Conservation (phyloP, 208 protist species). For the Wallacemonas sp. region DNA sequence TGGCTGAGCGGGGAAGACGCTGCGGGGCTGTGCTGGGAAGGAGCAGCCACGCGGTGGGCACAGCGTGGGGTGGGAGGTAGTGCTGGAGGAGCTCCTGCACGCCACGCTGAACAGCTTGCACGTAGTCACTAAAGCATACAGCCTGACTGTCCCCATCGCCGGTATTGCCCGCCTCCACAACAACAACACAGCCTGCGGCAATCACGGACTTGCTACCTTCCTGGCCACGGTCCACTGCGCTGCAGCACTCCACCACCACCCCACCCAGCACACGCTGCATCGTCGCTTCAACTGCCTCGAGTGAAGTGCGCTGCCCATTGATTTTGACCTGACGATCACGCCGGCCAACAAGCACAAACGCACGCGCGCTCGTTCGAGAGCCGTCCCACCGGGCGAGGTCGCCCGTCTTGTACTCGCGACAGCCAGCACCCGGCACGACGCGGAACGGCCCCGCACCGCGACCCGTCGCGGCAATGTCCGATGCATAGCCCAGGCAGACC, state of each 20-base stretch:
- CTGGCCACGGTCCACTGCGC: neutral
- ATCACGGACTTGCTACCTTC: neutral
- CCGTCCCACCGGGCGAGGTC: conserved; percentile 27
- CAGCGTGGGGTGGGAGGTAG: conserved; percentile 38
- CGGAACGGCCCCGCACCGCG: neutral
- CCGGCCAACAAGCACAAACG: conserved; percentile 33
- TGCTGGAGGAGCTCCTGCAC: conserved; percentile 31
- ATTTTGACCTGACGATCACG: conserved; percentile 58
- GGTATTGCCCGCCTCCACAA: neutral
- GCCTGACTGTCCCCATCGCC: neutral
- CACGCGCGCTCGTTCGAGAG: neutral
- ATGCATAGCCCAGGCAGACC: conserved; percentile 51
- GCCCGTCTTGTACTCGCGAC: conserved; percentile 41
- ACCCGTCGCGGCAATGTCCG: neutral
- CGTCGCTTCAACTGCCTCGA: conserved; percentile 57
- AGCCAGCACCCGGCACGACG: conserved; percentile 15
- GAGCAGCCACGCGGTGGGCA: conserved; percentile 37
- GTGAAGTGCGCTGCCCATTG: conserved; percentile 51
- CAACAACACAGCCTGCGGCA: conserved; percentile 1
- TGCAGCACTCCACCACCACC: conserved; percentile 35
- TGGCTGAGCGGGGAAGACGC: conserved; percentile 36
- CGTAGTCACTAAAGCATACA: conserved; percentile 9
- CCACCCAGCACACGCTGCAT: conserved; percentile 14
- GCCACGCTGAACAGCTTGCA: conserved; percentile 9
- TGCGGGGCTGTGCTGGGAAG: neutral